These are phyloP conservation scores for Candida jianshihensis DNA, from an alignment of 805 yeast genomes.

Conservation along the genomic window DNA sequence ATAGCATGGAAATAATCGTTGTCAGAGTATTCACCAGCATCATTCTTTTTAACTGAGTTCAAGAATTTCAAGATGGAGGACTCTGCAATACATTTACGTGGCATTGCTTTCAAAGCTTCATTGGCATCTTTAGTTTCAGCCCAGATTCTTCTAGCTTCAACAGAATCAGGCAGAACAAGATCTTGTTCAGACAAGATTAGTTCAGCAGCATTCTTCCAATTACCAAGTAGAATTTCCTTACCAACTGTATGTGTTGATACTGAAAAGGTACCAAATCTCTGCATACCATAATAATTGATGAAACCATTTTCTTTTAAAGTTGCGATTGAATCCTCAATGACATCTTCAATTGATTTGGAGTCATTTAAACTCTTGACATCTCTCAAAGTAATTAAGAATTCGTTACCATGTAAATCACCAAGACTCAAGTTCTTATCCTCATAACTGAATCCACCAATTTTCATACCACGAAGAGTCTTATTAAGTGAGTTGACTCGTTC, in stretches of 20 bases:
- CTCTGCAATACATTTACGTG: constrained; percentile 84
- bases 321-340: constrained; percentile 44
- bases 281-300: constrained; percentile 96
- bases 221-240: constrained; percentile 54
- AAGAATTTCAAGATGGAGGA: constrained; percentile 59
- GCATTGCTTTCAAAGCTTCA: constrained; percentile 68
- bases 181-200: constrained; percentile 81
- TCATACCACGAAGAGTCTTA: constrained; percentile 66
- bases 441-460: constrained; percentile 73
- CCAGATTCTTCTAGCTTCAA: constrained; percentile 82
- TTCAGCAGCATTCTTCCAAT: constrained; percentile 78
- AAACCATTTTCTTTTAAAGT: constrained; percentile 67
- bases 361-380: constrained; percentile 45
- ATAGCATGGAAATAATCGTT: constrained; percentile 71
- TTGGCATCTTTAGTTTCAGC: constrained; percentile 60
- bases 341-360: constrained; percentile 32
- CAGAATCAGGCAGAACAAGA: constrained; percentile 72
- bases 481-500: constrained; percentile 75
- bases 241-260: constrained; percentile 89
- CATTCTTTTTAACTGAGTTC: constrained; percentile 41
- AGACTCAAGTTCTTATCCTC: constrained; percentile 53
- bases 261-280: constrained; percentile 94
- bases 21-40: constrained; percentile 37
- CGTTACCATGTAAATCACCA: constrained; percentile 87
- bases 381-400: constrained; percentile 77